Evolutionary conservation across 2,329 filamentous ascomycete species (phyloP), one percentile per base, ranked within the genome.

Genomic region (Dactylellina haptotyla): DNA sequence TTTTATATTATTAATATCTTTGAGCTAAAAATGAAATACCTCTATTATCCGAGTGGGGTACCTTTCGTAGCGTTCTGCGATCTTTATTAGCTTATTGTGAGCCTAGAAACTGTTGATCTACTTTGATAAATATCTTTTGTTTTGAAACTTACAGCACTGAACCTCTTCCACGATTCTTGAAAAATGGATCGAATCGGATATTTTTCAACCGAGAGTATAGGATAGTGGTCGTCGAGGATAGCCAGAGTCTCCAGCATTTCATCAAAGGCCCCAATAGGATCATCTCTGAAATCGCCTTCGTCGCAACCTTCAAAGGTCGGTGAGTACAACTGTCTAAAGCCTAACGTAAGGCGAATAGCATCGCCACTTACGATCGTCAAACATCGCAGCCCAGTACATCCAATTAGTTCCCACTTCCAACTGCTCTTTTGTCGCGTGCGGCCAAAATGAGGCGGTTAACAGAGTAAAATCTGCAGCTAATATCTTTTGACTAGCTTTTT

Each of bases 281-380:
- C 76, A 16, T 76, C 64, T 37, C 75, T 78, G 18, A 80, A 70
- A n/a, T 73, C 67, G 1, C 79, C 79, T 51, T 80, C 79, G 50
- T 80, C 79, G 28, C 80, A 79, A 34, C 75, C 76, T 81, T 46
- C 16, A 30, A 59, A 23, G 51, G 26, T n/a, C 41, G 3, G 18
- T 18, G 26, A 2, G 30, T 34, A 23, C 14, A n/a, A 12, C 16
- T 16, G 3, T 25, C 18, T 51, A 6, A 2, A n/a, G 3, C 3
- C 8, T n/a, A 45, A 34, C 32, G 14, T n/a, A 32, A 45, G 28
- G 8, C 6, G 23, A 4, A 30, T 23, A 9, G 10, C 16, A 20
- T 20, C 25, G 9, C n/a, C 8, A 66, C 59, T 53, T 53, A 64
- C 59, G 46, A 46, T 64, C 59, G 18, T 64, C 59, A 45, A 64